These are phyloP conservation scores for Leishmania mexicana DNA, from an alignment of 208 protist species.

Conservation along the genomic window DNA sequence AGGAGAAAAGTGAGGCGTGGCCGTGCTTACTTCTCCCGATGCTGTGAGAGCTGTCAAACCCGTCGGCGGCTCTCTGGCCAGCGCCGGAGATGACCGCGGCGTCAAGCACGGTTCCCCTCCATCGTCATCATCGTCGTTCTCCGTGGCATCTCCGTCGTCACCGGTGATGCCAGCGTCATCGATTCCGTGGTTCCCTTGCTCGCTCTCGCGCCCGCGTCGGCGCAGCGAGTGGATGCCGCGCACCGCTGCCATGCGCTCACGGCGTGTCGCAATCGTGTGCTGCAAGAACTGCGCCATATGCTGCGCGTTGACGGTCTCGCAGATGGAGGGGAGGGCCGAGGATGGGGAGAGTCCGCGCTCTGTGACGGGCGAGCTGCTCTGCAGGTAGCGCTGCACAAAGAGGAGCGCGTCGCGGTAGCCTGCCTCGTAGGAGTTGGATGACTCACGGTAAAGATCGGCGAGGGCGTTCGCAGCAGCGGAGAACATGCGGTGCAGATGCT, in stretches of 20 bases:
- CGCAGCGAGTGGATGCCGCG: constrained; percentile 23
- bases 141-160: not conserved
- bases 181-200: not conserved
- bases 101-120: constrained; percentile 6
- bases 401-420: constrained; percentile 62
- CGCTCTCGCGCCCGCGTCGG: constrained; percentile 11
- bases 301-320: constrained; percentile 20
- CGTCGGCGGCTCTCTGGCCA: not conserved
- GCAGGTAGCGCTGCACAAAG: constrained; percentile 49
- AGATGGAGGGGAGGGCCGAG: not conserved
- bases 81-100: not conserved
- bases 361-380: constrained; percentile 13
- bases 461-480: constrained; percentile 45
- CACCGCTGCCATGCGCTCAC: constrained; percentile 36
- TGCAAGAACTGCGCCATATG: constrained; percentile 45
- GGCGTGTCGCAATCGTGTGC: constrained; percentile 20
- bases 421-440: constrained; percentile 49
- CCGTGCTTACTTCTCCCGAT: not conserved
- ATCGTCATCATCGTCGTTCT: not conserved
- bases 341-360: not conserved
- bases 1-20: not conserved
- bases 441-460: constrained; percentile 57
- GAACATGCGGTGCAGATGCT: constrained; percentile 43
- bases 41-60: not conserved
- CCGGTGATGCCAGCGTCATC: not conserved